phyloP scores from a whole-genome alignment of 1,139 yeast genomes.

The Hanseniaspora uvarum region DNA sequence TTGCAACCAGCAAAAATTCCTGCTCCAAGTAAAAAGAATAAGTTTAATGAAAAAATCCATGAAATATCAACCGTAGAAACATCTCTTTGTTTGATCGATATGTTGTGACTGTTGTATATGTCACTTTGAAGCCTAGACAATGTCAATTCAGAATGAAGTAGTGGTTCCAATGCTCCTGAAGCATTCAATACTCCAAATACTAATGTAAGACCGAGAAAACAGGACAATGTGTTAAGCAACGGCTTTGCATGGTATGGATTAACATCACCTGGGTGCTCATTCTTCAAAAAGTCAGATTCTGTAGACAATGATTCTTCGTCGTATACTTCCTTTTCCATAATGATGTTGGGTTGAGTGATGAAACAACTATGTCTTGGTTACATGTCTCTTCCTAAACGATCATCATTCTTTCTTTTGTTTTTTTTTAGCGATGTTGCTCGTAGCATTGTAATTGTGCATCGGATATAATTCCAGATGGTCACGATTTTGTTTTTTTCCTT shows the following conservation, averaged over 20 bases:
- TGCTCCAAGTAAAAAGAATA: constrained; percentile 48
- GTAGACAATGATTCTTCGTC: background rate
- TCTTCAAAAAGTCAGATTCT: background rate
- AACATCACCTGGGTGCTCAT: constrained; percentile 9
- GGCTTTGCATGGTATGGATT: constrained; percentile 2
- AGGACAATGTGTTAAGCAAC: background rate
- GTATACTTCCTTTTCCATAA: background rate
- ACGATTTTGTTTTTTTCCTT: no score
- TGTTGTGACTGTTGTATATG: background rate
- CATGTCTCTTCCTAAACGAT: background rate
- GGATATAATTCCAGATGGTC: no score
- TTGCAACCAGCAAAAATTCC: constrained; percentile 48
- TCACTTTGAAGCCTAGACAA: constrained; percentile 37
- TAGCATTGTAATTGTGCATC: no score
- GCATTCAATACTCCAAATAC: constrained; percentile 52
- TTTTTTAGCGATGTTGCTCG: no score
- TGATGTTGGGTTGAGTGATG: background rate
- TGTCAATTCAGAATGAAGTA: constrained; percentile 45
- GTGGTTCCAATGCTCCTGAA: constrained; percentile 54
- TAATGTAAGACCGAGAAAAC: constrained; percentile 45
- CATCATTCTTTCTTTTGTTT: background rate
- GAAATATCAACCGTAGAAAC: constrained; percentile 35
- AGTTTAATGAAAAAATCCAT: constrained; percentile 63
- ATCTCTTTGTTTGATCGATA: constrained; percentile 24
- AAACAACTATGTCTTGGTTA: background rate